Conservation (phyloP, 345 rosid species). For the Stellera chamaejasme region DNA sequence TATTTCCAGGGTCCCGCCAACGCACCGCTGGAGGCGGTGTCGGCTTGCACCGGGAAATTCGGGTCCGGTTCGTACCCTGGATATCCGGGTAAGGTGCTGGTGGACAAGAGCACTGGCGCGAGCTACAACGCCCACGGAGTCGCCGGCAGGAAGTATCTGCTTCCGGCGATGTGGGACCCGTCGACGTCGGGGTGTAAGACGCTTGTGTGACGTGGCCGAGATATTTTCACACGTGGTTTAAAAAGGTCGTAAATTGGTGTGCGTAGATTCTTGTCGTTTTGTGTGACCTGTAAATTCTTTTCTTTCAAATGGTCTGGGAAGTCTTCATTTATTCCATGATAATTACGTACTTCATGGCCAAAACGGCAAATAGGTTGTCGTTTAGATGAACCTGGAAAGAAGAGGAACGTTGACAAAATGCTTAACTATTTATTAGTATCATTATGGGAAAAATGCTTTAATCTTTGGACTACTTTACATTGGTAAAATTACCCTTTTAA, state of each 20-base stretch:
- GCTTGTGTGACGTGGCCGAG: conserved; percentile 30
- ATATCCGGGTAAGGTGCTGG: conserved; percentile 56
- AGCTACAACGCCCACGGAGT: conserved; percentile 70
- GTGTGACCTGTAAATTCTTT: conserved; percentile 26
- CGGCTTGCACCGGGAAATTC: conserved; percentile 69
- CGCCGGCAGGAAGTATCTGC: conserved; percentile 58
- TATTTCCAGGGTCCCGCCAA: conserved; percentile 61
- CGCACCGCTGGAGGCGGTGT: conserved; percentile 66
- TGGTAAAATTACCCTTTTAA: too few species aligned
- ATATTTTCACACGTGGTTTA: conserved; percentile 7
- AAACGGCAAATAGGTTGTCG: too few species aligned
- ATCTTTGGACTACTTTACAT: too few species aligned
- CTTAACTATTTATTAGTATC: too few species aligned
- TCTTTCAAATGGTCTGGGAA: neutral
- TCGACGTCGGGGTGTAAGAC: conserved; percentile 48
- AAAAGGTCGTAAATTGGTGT: conserved; percentile 16
- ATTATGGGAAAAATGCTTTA: too few species aligned
- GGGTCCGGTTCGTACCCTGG: conserved; percentile 90
- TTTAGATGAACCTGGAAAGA: too few species aligned
- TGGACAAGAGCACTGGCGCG: conserved; percentile 60
- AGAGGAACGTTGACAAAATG: too few species aligned
- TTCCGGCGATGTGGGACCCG: conserved; percentile 97
- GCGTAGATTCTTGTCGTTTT: conserved; percentile 20
- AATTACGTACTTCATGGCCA: too few species aligned
- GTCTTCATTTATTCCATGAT: too few species aligned